These are phyloP conservation scores for Podaxis sp. DNA, from an alignment of 768 basidiomycete genomes.

Conservation along the genomic window DNA sequence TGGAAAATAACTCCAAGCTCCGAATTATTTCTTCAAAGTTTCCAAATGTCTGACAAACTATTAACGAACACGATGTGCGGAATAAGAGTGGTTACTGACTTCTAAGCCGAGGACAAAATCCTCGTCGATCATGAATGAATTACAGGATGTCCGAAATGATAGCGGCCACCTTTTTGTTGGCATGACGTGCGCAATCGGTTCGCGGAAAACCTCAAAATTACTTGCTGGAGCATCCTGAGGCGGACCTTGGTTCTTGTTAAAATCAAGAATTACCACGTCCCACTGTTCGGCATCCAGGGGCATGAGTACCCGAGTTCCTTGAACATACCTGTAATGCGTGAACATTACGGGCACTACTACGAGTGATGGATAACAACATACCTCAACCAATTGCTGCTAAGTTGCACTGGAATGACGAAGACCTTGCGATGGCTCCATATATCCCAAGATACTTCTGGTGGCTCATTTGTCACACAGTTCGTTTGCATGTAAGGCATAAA, in stretches of 20 bases:
- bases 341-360: background rate
- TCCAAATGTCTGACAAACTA: background rate
- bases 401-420: background rate
- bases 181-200: background rate
- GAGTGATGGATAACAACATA: background rate
- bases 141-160: background rate
- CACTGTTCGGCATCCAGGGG: background rate
- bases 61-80: background rate
- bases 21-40: constrained; percentile 8
- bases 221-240: background rate
- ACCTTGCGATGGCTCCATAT: constrained; percentile 13
- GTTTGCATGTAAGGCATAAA: constrained; percentile 1
- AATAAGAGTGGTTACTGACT: background rate
- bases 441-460: constrained; percentile 13
- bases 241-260: constrained; percentile 8
- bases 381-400: constrained; percentile 16
- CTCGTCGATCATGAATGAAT: constrained; percentile 14
- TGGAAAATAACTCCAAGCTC: constrained; percentile 7
- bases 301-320: constrained; percentile 16
- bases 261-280: constrained; percentile 13
- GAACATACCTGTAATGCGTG: constrained; percentile 11
- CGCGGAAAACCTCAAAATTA: background rate
- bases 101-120: constrained; percentile 6
- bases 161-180: background rate
- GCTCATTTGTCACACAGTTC: background rate